phyloP scores from a whole-genome alignment of 2,329 filamentous ascomycete genomes.

The Monilinia vaccinii-corymbosi region DNA sequence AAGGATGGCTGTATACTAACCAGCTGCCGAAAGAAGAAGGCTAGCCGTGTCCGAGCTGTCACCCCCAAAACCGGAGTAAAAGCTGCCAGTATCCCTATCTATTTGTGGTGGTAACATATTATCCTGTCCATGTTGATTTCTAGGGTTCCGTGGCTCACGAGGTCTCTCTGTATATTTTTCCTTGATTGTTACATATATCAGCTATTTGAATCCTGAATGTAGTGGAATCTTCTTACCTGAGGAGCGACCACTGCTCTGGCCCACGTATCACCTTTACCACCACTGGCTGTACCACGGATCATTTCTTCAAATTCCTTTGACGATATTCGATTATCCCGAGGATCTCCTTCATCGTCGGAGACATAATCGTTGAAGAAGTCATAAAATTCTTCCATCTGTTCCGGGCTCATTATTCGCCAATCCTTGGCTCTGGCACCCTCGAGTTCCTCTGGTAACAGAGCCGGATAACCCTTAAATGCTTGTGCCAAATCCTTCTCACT shows the following conservation, averaged over 20 bases:
- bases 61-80: constrained; percentile 16
- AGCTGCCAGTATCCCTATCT: constrained; percentile 22
- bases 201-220: constrained; percentile 14
- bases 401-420: constrained; percentile 14
- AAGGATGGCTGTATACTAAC: constrained; percentile 9
- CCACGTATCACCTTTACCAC: constrained; percentile 7
- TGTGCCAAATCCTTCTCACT: constrained; percentile 16
- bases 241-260: background rate
- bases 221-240: background rate
- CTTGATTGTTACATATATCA: constrained; percentile 9
- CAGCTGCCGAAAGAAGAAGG: constrained; percentile 15
- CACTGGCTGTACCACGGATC: constrained; percentile 28
- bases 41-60: constrained; percentile 12
- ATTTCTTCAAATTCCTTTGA: constrained; percentile 36
- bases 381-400: constrained; percentile 20
- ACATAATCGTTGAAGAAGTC: constrained; percentile 21
- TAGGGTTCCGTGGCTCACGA: background rate
- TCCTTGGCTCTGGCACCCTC: constrained; percentile 4
- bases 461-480: constrained; percentile 13
- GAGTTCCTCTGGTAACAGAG: background rate
- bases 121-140: background rate
- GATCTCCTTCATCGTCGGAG: constrained; percentile 35
- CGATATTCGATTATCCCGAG: constrained; percentile 31
- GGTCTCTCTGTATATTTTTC: constrained; percentile 13
- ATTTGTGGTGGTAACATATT: constrained; percentile 14